A percentile compares a stretch with the other conserved stretches of the same genome.
phyloP scores from a whole-genome alignment of 768 basidiomycete species.

The Xerocomus potaroensis region DNA sequence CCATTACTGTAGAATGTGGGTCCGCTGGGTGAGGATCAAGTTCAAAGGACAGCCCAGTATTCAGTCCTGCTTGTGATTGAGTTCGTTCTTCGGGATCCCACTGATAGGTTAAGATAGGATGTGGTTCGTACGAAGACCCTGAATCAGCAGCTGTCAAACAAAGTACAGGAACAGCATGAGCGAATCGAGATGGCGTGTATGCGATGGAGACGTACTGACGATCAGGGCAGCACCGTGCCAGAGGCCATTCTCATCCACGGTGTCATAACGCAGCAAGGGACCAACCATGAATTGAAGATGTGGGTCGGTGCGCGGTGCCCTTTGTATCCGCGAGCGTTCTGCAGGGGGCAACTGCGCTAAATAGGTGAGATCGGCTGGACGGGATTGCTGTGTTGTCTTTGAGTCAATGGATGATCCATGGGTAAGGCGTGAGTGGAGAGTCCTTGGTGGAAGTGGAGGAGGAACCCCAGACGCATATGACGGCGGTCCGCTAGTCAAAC shows the following conservation, averaged over 20 bases:
- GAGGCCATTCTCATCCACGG: conserved; percentile 66
- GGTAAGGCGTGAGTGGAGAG: background rate
- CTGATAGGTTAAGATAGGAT: conserved; percentile 62
- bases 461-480: conserved; percentile 31
- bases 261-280: conserved; percentile 87
- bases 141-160: conserved; percentile 59
- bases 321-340: conserved; percentile 59
- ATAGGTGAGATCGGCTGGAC: conserved; percentile 28
- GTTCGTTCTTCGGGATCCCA: conserved; percentile 60
- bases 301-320: conserved; percentile 68
- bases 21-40: conserved; percentile 74
- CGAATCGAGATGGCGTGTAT: background rate
- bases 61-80: conserved; percentile 13
- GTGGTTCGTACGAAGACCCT: conserved; percentile 73
- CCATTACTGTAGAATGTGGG: conserved; percentile 50
- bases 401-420: conserved; percentile 16
- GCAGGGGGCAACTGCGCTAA: conserved; percentile 53
- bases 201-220: conserved; percentile 65
- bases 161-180: background rate
- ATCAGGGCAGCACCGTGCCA: conserved; percentile 90
- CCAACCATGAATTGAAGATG: conserved; percentile 90
- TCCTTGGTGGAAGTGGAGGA: conserved; percentile 44
- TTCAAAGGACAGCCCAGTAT: conserved; percentile 41
- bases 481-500: conserved; percentile 55
- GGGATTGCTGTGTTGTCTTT: no score